Evolutionary conservation across 164 flowering plant genomes (phyloP), one percentile per base, ranked within the genome.

Genomic region (Brasenia schreberi): DNA sequence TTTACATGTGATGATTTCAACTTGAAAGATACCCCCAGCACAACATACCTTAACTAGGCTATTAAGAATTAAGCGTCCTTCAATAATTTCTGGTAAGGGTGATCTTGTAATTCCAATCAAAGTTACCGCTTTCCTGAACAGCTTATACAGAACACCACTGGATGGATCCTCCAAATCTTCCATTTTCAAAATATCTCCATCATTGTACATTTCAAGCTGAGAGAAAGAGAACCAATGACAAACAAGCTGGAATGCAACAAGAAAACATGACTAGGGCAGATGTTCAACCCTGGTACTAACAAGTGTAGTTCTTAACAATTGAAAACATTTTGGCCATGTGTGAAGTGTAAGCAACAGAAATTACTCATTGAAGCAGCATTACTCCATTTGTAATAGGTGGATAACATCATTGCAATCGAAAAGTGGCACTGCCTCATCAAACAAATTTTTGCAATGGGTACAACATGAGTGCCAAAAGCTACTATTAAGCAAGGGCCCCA

Each of bases 141-240:
- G 19, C 53, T 74, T 75, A 43, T 86, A 77, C 12, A 91, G 61
- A 12, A 75, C 70, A 5, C 88, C 75, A 67, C 79, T 64, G 5
- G 71, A 75, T 61, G 94, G 89, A 75, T 84, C 85, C 69, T 63
- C 70, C 69, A 92, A 81, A 69, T 87, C 92, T 42, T 61, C 62
- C 11, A 62, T 70, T 19, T 65, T 78, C 43, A 89, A 43, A 63
- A 88, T 65, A 45, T 84, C 90, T 70, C 97, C 97, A 66, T 81
- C 80, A 66, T 75, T 84, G 76, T 81, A 83, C 99, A 94, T 91
- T 70, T 82, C 78, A 66, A 79, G 71, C 96, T 91, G 84, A 62
- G 14, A 74, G 76, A 56, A 63, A 33, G 39, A 64, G 18, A 43
- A 43, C 27, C 62, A 66, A 39, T 43, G 45, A 65, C 33, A 56